Conservation (phyloP, 2,329 filamentous ascomycete genomes). For the Venturia oleaginea region DNA sequence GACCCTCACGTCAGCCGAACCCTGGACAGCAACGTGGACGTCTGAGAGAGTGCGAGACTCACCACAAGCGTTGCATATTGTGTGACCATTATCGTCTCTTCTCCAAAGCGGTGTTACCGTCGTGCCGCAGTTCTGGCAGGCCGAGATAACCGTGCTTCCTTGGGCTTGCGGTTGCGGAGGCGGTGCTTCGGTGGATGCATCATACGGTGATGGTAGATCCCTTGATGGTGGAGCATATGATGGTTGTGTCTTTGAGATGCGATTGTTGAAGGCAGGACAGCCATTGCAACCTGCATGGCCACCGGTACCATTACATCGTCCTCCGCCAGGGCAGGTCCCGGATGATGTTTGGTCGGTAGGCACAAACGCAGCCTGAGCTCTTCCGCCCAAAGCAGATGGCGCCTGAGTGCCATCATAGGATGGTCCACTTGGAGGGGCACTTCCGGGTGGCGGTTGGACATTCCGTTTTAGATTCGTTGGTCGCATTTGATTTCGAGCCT, state of each 20-base stretch:
- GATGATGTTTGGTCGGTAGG: constrained; percentile 44
- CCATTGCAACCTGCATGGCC: constrained; percentile 91
- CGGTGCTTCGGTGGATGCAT: constrained; percentile 16
- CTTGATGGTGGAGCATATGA: constrained; percentile 36
- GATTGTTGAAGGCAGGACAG: constrained; percentile 95
- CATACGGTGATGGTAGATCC: constrained; percentile 7
- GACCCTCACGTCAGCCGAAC: constrained; percentile 11
- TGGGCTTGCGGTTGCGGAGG: constrained; percentile 12
- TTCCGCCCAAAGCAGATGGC: background rate
- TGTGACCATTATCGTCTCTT: constrained; percentile 86
- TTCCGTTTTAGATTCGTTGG: constrained; percentile 85
- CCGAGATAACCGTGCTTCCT: constrained; percentile 58
- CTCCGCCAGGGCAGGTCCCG: constrained; percentile 92
- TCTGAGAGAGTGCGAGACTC: constrained; percentile 32
- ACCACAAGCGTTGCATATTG: constrained; percentile 98
- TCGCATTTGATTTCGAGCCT: constrained; percentile 82
- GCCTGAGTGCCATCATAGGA: background rate
- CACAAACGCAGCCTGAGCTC: constrained; percentile 33
- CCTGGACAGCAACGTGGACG: background rate
- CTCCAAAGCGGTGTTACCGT: constrained; percentile 96
- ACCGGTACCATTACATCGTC: constrained; percentile 91
- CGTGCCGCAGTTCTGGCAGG: constrained; percentile 94
- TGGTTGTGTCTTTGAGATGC: constrained; percentile 77
- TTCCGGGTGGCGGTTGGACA: constrained; percentile 30
- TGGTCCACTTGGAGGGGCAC: background rate